Evolutionary conservation across 495 filamentous ascomycete genomes (phyloP).

Genomic region (Aspergillus coremiiformis): DNA sequence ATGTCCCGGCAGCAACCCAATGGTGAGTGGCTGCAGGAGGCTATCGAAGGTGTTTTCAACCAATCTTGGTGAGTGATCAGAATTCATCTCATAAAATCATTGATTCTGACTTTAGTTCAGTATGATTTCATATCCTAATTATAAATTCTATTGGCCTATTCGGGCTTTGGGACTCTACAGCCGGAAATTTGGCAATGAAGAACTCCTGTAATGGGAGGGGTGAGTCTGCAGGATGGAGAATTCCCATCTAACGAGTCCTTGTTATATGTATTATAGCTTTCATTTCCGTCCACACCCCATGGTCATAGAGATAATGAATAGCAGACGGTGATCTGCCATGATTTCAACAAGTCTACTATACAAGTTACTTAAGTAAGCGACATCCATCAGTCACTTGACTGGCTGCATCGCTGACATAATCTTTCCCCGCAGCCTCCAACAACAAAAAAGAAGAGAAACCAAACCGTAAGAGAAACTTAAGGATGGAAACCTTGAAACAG

Average conservation of each 20-base stretch:
- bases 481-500: not conserved
- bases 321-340: not conserved
- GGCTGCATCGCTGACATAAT: not conserved
- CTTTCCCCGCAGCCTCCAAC: constrained; percentile 1
- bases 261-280: not conserved
- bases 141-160: constrained; percentile 94
- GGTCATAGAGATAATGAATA: not conserved
- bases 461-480: constrained; percentile 3
- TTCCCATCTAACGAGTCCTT: not conserved
- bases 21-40: constrained; percentile 92
- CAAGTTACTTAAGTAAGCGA: too few species aligned
- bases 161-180: constrained; percentile 89
- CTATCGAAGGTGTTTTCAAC: constrained; percentile 97
- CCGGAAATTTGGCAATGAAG: constrained; percentile 61
- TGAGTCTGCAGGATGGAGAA: not conserved
- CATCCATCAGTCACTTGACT: too few species aligned
- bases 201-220: constrained; percentile 28
- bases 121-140: constrained; percentile 99
- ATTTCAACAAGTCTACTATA: not conserved
- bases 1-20: constrained; percentile 79
- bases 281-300: not conserved
- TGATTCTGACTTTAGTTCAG: constrained; percentile 57
- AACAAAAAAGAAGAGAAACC: not conserved
- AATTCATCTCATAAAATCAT: constrained; percentile 45
- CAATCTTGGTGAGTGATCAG: constrained; percentile 68